Conservation (phyloP, 2,329 filamentous ascomycete genomes). For the Ceratocystis huliohia region DNA sequence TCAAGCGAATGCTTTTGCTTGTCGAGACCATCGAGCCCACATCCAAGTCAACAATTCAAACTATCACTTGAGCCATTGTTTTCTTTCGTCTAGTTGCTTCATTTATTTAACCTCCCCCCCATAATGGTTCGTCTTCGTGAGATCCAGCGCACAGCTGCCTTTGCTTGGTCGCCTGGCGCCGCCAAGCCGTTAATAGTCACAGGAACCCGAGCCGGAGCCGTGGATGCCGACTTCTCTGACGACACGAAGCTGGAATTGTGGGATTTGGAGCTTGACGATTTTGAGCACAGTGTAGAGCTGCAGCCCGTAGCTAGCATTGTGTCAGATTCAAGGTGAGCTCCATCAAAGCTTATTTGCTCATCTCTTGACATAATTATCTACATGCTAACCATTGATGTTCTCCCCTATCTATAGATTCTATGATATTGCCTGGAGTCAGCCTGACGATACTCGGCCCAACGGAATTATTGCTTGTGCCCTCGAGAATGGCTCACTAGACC, state of each 20-base stretch:
- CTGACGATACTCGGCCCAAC: slow-evolving; percentile 61
- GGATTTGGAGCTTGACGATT: slow-evolving; percentile 75
- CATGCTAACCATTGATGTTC: neutral
- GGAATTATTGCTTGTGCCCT: slow-evolving; percentile 91
- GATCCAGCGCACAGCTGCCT: slow-evolving; percentile 90
- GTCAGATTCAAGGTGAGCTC: slow-evolving; percentile 70
- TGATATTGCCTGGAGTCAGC: slow-evolving; percentile 86
- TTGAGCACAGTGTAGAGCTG: slow-evolving; percentile 65
- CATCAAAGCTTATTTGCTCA: neutral
- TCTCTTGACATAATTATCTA: neutral
- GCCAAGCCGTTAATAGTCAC: slow-evolving; percentile 75
- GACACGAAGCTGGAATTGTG: slow-evolving; percentile 94
- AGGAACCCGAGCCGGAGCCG: slow-evolving; percentile 85
- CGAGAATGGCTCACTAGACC: slow-evolving; percentile 82
- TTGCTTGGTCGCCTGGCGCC: slow-evolving; percentile 84
- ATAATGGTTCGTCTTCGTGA: slow-evolving; percentile 91
- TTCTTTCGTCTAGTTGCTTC: neutral
- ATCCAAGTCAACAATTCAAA: neutral
- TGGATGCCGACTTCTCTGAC: slow-evolving; percentile 94
- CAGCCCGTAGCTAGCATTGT: slow-evolving; percentile 71
- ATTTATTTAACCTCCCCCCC: slow-evolving; percentile 21
- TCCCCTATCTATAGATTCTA: slow-evolving; percentile 56
- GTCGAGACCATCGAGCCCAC: neutral
- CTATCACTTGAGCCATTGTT: neutral
- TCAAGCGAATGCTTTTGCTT: slow-evolving; percentile 4